phyloP scores from a whole-genome alignment of 805 yeast genomes.

The Hanseniaspora hatyaiensis region DNA sequence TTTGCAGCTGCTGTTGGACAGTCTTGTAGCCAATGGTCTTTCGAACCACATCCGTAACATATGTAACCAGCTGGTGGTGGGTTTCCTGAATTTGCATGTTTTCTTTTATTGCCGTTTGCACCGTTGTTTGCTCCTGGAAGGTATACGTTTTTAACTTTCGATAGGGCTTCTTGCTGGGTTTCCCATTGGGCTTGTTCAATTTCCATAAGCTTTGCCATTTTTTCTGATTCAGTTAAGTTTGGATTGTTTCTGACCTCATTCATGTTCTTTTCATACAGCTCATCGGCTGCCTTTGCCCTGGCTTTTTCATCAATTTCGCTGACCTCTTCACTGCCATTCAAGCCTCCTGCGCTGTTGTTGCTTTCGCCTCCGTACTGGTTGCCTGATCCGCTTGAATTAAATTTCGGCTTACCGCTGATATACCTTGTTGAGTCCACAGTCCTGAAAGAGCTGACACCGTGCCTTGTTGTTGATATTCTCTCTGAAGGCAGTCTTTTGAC shows the following conservation, averaged over 20 bases:
- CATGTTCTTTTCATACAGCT: constrained; percentile 17
- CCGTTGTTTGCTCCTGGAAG: constrained; percentile 34
- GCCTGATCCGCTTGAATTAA: constrained; percentile 23
- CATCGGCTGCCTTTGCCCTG: constrained; percentile 21
- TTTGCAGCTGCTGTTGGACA: constrained; percentile 45
- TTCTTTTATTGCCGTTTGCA: constrained; percentile 28
- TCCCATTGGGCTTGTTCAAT: constrained; percentile 93
- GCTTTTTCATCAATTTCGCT: constrained; percentile 8
- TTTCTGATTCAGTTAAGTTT: constrained; percentile 65
- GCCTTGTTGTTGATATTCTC: constrained; percentile 23
- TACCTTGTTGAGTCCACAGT: constrained; percentile 50
- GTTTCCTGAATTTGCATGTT: constrained; percentile 15
- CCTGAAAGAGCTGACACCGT: constrained; percentile 35
- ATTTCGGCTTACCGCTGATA: constrained; percentile 58
- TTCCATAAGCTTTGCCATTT: constrained; percentile 80
- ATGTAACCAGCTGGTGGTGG: constrained; percentile 89
- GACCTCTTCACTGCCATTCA: constrained; percentile 16
- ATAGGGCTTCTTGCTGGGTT: constrained; percentile 82
- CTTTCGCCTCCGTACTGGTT: neutral
- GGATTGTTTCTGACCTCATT: constrained; percentile 28
- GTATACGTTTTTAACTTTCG: constrained; percentile 46
- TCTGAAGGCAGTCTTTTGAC: constrained; percentile 69
- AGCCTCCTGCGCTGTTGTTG: constrained; percentile 21
- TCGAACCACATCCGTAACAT: constrained; percentile 92
- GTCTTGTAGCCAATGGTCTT: constrained; percentile 90